phyloP scores from a whole-genome alignment of 306 rosid species.

The Spatholobus suberectus region DNA sequence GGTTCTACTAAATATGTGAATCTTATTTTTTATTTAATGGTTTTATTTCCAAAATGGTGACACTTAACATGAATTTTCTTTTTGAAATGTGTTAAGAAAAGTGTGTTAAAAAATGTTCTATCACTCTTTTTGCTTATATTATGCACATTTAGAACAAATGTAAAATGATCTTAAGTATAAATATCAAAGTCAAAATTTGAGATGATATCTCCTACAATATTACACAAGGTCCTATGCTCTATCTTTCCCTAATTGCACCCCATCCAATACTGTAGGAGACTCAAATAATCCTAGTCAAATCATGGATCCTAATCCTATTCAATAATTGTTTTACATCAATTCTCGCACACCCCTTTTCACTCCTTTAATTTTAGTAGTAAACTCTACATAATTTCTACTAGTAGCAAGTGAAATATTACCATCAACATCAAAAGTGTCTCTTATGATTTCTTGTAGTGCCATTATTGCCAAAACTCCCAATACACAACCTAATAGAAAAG shows the following conservation, averaged over 20 bases:
- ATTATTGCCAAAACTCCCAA: constrained; percentile 4
- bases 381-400: constrained; percentile 16
- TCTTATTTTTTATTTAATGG: not conserved
- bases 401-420: constrained; percentile 11
- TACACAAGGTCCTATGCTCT: not conserved
- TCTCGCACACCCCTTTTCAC: constrained; percentile 3
- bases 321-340: not conserved
- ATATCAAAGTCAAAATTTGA: not conserved
- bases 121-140: not conserved
- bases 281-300: constrained; percentile 28
- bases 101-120: not conserved
- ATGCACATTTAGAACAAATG: constrained; percentile 2
- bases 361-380: constrained; percentile 18
- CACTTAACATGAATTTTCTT: not conserved
- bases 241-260: constrained; percentile 10
- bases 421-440: constrained; percentile 23
- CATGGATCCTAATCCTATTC: not conserved
- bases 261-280: constrained; percentile 3
- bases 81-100: not conserved
- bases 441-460: constrained; percentile 18
- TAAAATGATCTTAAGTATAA: not conserved
- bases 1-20: no score
- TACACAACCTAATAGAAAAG: constrained; percentile 27
- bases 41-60: not conserved
- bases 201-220: constrained; percentile 26